These are phyloP conservation scores for Plantago major DNA, from an alignment of 257 asterid genomes.

Conservation along the genomic window DNA sequence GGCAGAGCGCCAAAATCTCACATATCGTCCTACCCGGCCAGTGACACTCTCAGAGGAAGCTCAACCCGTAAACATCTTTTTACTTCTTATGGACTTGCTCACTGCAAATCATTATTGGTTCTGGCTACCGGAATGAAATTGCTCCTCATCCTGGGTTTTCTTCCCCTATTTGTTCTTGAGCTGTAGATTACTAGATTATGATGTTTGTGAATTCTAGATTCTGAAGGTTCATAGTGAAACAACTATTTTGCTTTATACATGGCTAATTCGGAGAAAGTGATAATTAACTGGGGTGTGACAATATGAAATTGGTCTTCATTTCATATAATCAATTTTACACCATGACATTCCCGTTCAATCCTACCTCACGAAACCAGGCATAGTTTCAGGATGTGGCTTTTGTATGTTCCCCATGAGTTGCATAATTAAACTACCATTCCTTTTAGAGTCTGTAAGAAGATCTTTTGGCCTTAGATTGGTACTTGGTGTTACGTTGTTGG, in stretches of 20 bases:
- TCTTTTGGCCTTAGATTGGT: neutral
- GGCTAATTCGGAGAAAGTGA: neutral
- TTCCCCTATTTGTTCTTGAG: neutral
- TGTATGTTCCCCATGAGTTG: neutral
- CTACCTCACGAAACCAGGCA: too few relatives aligned
- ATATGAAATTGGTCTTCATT: neutral
- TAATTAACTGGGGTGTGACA: neutral
- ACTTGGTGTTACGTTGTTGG: neutral
- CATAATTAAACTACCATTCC: neutral
- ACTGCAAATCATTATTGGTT: neutral
- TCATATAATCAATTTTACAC: too few relatives aligned
- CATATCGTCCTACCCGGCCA: constrained; percentile 59
- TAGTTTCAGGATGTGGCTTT: too few relatives aligned
- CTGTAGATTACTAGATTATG: neutral
- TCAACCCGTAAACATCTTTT: constrained; percentile 33
- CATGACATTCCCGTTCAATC: too few relatives aligned
- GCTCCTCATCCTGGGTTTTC: neutral
- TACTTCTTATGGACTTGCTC: neutral
- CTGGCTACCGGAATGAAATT: neutral
- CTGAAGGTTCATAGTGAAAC: neutral
- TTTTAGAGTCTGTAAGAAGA: too few relatives aligned
- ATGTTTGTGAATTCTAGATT: neutral
- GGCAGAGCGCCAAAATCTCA: constrained; percentile 59
- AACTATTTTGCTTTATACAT: neutral
- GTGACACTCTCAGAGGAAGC: constrained; percentile 45